Evolutionary conservation across 805 yeast species (phyloP), one percentile per base, ranked within the genome.

Genomic region (Tetrapisispora iriomotensis): DNA sequence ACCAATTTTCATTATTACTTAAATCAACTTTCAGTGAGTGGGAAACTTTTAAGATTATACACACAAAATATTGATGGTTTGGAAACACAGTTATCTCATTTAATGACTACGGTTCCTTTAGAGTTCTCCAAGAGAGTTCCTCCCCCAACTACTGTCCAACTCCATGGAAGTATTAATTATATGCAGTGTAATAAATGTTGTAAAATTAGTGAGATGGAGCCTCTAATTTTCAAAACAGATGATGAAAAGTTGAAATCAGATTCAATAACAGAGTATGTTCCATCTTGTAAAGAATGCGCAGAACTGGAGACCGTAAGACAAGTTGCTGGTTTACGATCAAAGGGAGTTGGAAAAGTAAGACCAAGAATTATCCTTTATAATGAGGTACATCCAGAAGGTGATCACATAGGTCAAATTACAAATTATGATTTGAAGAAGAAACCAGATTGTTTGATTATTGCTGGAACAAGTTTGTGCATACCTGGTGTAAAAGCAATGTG

Each of bases 1-100:
- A 82, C 96, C 0, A 72, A 72, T 30, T 87, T 87, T 46, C 96
- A 87, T 58, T 60, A 65, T 34, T 68, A 80, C 58, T 60, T 87
- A 39, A 68, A 80, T 51, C 58, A 64, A 2, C 55, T 85, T 12
- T 74, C 90, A 22, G 65, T 64, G 14, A 77, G 78, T 41, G 77
- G 77, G 26, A 70, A 87, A 51, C 64, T 87, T 26, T 63, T 76
- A 42, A 66, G 95, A 48, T 67, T 87, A 41, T 87, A 87, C 56
- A 84, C 95, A 0, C 96, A 87, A 53, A 87, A 87, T 53, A 84
- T 87, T 42, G 96, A 87, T 60, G 75, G 86, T 35, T 65, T 87
- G 36, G 96, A 87, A 51, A 62, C 72, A 9, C 70, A 73, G 48
- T 71, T 82, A 26, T 58, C 70, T 1, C 47, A 67, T 42, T 54